These are phyloP conservation scores for Alternaria triticina DNA, from an alignment of 2,329 filamentous ascomycete genomes.

Conservation along the genomic window DNA sequence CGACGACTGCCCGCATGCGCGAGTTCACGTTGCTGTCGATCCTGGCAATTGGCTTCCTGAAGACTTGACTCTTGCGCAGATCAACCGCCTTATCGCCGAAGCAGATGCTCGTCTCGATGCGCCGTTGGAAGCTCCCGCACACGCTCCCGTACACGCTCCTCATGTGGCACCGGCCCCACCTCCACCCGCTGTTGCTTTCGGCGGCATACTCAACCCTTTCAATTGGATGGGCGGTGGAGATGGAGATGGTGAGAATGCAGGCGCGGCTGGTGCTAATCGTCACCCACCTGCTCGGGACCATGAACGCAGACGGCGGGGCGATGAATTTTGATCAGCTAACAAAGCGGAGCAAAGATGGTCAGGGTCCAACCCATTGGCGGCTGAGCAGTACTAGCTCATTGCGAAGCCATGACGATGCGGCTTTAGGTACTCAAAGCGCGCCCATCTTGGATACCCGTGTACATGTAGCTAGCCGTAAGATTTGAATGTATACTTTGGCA, in stretches of 20 bases:
- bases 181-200: not conserved
- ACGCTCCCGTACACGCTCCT: not conserved
- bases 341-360: not conserved
- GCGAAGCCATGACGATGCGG: not conserved
- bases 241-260: not conserved
- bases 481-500: not conserved
- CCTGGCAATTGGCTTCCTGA: conserved; percentile 14
- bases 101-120: not conserved
- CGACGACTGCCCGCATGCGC: conserved; percentile 12
- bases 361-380: not conserved
- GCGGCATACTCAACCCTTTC: not conserved
- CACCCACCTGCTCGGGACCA: not conserved
- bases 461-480: not conserved
- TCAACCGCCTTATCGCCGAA: conserved; percentile 8
- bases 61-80: conserved; percentile 5
- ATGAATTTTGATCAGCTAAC: not conserved
- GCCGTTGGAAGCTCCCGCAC: not conserved
- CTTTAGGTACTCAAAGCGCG: not conserved
- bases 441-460: not conserved
- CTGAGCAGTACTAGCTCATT: not conserved
- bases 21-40: conserved; percentile 18
- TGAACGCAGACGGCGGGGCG: not conserved
- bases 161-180: not conserved
- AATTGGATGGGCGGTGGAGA: not conserved
- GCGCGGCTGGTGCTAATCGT: not conserved